Base-by-base conservation (phyloP, 257 asterid species). In the Solanum appendiculatum region DNA sequence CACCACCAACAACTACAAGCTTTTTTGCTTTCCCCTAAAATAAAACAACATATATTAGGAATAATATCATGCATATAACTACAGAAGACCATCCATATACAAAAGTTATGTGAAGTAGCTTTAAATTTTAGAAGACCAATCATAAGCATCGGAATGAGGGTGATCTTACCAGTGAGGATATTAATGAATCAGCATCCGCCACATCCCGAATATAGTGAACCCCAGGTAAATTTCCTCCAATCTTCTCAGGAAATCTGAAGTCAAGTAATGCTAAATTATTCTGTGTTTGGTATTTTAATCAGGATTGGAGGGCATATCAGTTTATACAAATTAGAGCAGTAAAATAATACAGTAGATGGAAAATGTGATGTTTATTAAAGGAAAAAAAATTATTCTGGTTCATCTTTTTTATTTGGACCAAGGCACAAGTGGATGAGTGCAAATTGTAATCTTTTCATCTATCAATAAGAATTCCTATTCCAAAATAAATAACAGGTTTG, bases 181-280 rank as follows among this genome's bases (percentile, higher is more conserved):
- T 91, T 85, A 95, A 92, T 37, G 98, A 94, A 92, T 96, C 90
- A 85, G 99, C 99, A 96, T 96, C 99, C 40, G 95, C 97, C 88
- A 96, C 95, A 89, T 94, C 98, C 80, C 99, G 97, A 88, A 95
- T 92, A 90, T 95, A 95, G 91, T 96, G 99, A 88, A 96, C 98
- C 84, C 99, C 98, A 10, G 94, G 89, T 86, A 96, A 91, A 90
- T 91, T 93, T 88, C 99, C 99, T 88, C 99, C 99, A 87, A 96
- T 94, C 63, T 93, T 94, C 89, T 96, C 98, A 56, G 99, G 99
- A 91, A 96, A 93, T 88, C 99, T 96, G 94, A 87, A 88, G 31
- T 81, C 87, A 81, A 87, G 29, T 81, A 16, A 48, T 48, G 48
- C 68, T 29, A 81, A 81, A 48, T 81, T 20, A 81, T 81, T 81